These are phyloP conservation scores for Dorcoceras hygrometricum DNA, from an alignment of 257 asterid genomes.

Conservation along the genomic window DNA sequence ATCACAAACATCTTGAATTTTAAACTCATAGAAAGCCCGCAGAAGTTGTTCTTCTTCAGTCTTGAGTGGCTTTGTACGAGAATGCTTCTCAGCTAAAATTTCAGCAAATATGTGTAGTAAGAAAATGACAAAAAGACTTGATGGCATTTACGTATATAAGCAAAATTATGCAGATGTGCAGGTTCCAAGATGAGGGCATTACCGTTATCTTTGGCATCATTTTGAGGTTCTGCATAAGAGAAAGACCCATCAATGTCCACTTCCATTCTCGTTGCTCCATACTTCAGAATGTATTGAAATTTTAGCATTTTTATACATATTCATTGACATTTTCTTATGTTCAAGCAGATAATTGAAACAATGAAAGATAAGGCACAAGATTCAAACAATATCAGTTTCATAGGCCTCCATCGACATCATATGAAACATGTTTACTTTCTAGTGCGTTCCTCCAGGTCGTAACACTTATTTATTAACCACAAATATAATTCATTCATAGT, in stretches of 20 bases:
- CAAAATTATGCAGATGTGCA: constrained; percentile 9
- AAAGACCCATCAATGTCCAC: constrained; percentile 89
- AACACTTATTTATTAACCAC: constrained; percentile 5
- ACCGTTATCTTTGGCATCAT: constrained; percentile 53
- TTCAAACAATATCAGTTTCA: not conserved
- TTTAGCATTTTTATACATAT: constrained; percentile 30
- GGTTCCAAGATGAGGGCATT: constrained; percentile 24
- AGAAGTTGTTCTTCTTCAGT: constrained; percentile 82
- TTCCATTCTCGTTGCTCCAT: constrained; percentile 84
- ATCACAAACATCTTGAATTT: constrained; percentile 95
- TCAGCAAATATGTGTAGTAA: constrained; percentile 17
- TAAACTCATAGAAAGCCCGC: constrained; percentile 87
- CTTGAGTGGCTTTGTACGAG: constrained; percentile 82
- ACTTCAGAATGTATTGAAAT: constrained; percentile 44
- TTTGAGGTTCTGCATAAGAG: constrained; percentile 63
- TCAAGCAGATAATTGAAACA: not conserved
- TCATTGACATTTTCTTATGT: not conserved
- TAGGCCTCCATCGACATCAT: not conserved
- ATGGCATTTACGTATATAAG: constrained; percentile 5
- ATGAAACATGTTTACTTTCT: not conserved
- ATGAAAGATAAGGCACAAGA: not conserved
- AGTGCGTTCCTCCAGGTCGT: constrained; percentile 9
- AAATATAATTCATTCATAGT: constrained; percentile 2
- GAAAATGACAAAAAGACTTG: constrained; percentile 20
- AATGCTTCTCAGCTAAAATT: constrained; percentile 68